These are phyloP conservation scores for Talaromyces sp. DNA, from an alignment of 2,329 filamentous ascomycete genomes.

Conservation along the genomic window DNA sequence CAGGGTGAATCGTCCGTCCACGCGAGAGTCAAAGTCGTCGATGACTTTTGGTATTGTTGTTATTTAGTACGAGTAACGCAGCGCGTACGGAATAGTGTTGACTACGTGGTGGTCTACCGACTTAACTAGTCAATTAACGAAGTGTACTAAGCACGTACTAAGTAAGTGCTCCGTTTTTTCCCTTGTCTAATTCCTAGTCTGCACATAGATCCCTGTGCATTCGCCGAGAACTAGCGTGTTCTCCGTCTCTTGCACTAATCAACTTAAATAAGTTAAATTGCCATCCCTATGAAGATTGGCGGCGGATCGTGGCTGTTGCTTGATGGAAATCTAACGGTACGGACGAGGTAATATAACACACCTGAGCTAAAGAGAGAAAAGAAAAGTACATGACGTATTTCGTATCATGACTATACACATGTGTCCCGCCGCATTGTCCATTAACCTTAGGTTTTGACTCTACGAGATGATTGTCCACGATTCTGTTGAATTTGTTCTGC, in stretches of 20 bases:
- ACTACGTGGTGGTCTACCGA: not conserved
- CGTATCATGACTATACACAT: not conserved
- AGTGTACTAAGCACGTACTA: not conserved
- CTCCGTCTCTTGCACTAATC: not conserved
- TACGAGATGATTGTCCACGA: not conserved
- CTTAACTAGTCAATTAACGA: too few species aligned
- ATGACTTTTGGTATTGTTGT: not conserved
- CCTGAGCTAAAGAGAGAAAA: too few species aligned
- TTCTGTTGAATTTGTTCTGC: not conserved
- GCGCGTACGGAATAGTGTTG: not conserved
- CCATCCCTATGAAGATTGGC: conserved; percentile 7
- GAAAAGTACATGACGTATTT: not conserved
- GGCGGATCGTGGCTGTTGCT: conserved; percentile 14
- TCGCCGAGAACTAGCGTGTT: not conserved
- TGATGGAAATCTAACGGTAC: not conserved
- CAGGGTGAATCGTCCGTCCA: conserved; percentile 6
- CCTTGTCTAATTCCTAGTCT: not conserved
- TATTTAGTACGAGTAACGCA: not conserved
- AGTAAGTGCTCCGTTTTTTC: not conserved
- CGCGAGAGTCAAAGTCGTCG: not conserved
- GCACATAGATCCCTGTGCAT: not conserved
- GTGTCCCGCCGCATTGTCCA: not conserved
- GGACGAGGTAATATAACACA: not conserved
- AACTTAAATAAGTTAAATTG: conserved; percentile 8
- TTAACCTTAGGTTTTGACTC: not conserved